These are phyloP conservation scores for Blastobotrys illinoisensis DNA, from an alignment of 1,139 yeast species.

Conservation along the genomic window DNA sequence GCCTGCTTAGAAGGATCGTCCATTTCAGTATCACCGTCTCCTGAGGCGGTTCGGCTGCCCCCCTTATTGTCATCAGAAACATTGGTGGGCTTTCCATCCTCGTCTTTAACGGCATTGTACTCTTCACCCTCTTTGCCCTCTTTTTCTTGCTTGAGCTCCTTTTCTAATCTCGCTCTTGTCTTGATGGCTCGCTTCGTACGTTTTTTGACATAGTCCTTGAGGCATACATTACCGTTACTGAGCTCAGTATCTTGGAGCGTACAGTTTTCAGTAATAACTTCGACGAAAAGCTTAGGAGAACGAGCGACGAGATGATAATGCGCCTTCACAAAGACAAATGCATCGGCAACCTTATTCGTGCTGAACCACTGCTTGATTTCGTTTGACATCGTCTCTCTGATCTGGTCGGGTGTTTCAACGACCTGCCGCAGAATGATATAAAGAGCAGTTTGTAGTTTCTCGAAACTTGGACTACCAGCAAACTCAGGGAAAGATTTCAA, in stretches of 20 bases:
- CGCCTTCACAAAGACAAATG: constrained; percentile 50
- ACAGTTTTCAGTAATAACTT: constrained; percentile 44
- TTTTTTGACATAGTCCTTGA: constrained; percentile 15
- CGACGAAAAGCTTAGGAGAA: constrained; percentile 50
- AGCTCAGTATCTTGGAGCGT: constrained; percentile 17
- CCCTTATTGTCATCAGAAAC: not conserved
- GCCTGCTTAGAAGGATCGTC: constrained; percentile 11
- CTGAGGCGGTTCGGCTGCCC: constrained; percentile 2
- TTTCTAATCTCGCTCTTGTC: constrained; percentile 1
- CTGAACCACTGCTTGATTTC: constrained; percentile 34
- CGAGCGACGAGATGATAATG: constrained; percentile 54
- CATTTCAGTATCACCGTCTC: constrained; percentile 27
- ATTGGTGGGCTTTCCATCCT: constrained; percentile 3
- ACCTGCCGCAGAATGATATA: constrained; percentile 57
- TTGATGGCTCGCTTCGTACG: constrained; percentile 11
- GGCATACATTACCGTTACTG: constrained; percentile 16
- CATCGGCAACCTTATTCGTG: constrained; percentile 41
- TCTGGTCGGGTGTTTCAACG: constrained; percentile 54
- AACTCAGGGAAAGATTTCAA: constrained; percentile 27
- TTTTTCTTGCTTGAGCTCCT: constrained; percentile 1
- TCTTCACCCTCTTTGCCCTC: constrained; percentile 5
- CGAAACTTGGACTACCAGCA: constrained; percentile 24
- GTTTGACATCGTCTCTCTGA: constrained; percentile 43
- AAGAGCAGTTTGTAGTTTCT: constrained; percentile 30
- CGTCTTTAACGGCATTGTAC: constrained; percentile 1